These are phyloP conservation scores for Suillus weaverae DNA, from an alignment of 768 basidiomycete genomes.

Conservation along the genomic window DNA sequence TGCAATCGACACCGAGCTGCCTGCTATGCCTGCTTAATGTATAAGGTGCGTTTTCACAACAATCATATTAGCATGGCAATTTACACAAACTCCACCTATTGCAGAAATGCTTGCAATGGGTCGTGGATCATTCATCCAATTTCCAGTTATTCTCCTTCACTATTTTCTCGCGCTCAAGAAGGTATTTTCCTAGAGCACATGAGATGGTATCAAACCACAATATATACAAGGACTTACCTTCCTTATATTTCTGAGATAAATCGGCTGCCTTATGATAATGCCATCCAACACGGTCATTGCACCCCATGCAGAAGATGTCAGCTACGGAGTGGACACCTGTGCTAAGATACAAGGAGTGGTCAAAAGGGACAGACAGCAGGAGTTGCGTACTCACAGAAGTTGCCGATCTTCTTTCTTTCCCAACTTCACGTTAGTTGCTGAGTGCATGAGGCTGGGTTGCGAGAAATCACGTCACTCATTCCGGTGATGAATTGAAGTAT, in stretches of 20 bases:
- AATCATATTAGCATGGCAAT: not conserved
- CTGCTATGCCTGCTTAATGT: not conserved
- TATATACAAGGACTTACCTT: conserved; percentile 46
- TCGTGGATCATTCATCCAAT: conserved; percentile 43
- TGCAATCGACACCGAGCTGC: not conserved
- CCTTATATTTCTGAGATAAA: conserved; percentile 80
- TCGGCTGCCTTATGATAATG: conserved; percentile 81
- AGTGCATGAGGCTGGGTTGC: conserved; percentile 64
- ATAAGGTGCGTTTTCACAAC: not conserved
- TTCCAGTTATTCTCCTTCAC: conserved; percentile 83
- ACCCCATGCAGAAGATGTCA: conserved; percentile 77
- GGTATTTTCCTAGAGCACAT: conserved; percentile 64
- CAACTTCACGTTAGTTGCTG: conserved; percentile 71
- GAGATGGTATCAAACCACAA: not conserved
- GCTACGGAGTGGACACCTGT: conserved; percentile 83
- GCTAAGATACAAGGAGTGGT: conserved; percentile 33
- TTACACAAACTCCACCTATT: not conserved
- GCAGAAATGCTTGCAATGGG: not conserved
- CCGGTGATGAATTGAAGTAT: not conserved
- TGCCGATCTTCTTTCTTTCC: conserved; percentile 75
- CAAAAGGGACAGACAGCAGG: conserved; percentile 9
- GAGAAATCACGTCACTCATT: conserved; percentile 5
- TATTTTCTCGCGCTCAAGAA: conserved; percentile 76
- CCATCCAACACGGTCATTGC: conserved; percentile 80
- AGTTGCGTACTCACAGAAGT: conserved; percentile 50